A percentile compares a stretch with the other conserved stretches of the same genome.
phyloP scores from a whole-genome alignment of 306 rosid genomes.

The Quercus agrifolia region DNA sequence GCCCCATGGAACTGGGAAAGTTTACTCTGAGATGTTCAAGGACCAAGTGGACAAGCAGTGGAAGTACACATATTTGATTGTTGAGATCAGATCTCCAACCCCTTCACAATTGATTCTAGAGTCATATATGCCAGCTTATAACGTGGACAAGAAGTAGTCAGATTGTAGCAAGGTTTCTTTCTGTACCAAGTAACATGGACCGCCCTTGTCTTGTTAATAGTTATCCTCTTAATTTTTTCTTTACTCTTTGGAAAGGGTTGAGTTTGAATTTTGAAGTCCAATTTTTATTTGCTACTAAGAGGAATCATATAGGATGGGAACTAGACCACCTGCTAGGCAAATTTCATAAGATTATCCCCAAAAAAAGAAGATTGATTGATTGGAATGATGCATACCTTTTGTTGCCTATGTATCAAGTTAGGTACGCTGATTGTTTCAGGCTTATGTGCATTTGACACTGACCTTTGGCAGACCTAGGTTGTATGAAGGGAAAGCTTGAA shows the following conservation, averaged over 20 bases:
- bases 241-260: conserved; percentile 8
- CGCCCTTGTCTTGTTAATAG: conserved; percentile 19
- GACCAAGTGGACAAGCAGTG: conserved; percentile 62
- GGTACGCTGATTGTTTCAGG: neutral
- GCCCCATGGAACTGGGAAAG: conserved; percentile 89
- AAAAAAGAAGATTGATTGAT: neutral
- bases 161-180: conserved; percentile 30
- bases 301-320: neutral
- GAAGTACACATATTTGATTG: conserved; percentile 82
- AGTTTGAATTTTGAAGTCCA: conserved; percentile 6
- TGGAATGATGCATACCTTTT: neutral
- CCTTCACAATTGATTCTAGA: conserved; percentile 79
- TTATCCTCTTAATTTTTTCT: neutral
- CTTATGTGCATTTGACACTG: neutral
- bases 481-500: neutral
- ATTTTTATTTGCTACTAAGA: neutral
- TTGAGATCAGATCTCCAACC: conserved; percentile 77
- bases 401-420: neutral
- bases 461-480: neutral
- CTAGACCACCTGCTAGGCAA: neutral
- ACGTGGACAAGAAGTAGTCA: conserved; percentile 29
- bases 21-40: conserved; percentile 84
- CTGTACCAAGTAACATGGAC: conserved; percentile 27
- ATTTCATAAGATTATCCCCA: too few relatives aligned
- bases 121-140: conserved; percentile 74